Evolutionary conservation across 371 early-diverging fungal genomes (phyloP).

Genomic region (Actinomortierella wolfii): DNA sequence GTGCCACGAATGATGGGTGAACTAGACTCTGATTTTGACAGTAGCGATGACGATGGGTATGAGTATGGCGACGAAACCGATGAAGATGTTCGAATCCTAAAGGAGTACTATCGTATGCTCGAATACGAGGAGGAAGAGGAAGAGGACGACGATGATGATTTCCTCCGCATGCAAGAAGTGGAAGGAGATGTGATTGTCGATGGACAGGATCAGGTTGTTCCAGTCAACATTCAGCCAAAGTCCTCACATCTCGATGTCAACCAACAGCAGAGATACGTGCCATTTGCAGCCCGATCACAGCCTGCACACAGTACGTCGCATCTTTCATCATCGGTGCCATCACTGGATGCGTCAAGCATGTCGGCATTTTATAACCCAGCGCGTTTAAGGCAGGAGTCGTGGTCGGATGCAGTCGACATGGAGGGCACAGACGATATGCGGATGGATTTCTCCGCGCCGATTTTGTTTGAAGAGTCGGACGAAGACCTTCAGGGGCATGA

Average conservation of each 20-base stretch:
- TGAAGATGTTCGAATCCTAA: no score
- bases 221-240: constrained; percentile 23
- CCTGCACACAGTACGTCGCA: constrained; percentile 20
- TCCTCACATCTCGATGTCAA: no score
- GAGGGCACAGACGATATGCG: constrained; percentile 42
- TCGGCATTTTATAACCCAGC: constrained; percentile 36
- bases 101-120: no score
- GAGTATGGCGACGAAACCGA: constrained; percentile 4
- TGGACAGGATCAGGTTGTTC: constrained; percentile 30
- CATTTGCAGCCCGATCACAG: constrained; percentile 4
- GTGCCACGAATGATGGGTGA: constrained; percentile 41
- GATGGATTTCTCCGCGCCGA: constrained; percentile 46
- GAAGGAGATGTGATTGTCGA: constrained; percentile 59
- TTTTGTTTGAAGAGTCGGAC: constrained; percentile 40
- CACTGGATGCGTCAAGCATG: no score
- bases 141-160: constrained; percentile 10
- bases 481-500: constrained; percentile 11
- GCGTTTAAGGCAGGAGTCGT: constrained; percentile 43
- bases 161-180: constrained; percentile 42
- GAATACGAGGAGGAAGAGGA: constrained; percentile 13
- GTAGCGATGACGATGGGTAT: constrained; percentile 9
- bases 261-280: constrained; percentile 6
- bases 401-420: constrained; percentile 51
- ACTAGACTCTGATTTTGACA: constrained; percentile 4
- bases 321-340: constrained; percentile 26